Evolutionary conservation across 805 yeast genomes (phyloP).

Genomic region (Candida tammaniensis): DNA sequence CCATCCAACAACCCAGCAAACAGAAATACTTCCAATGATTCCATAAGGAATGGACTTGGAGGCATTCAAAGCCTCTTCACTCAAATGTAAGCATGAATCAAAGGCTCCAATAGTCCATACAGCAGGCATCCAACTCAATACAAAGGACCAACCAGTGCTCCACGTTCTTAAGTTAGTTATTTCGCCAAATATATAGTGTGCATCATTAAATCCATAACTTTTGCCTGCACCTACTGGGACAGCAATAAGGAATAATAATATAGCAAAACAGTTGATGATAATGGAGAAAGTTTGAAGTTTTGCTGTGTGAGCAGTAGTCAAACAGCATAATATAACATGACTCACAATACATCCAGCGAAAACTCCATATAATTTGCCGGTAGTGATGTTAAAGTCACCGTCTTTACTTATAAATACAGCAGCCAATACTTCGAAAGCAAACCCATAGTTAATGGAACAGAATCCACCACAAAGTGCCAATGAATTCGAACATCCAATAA

Average conservation of each 20-base stretch:
- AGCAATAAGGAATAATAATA: conserved; percentile 58
- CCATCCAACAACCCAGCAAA: conserved; percentile 60
- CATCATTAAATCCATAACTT: conserved; percentile 19
- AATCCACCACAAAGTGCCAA: conserved; percentile 64
- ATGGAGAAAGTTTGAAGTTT: conserved; percentile 60
- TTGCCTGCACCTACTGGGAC: conserved; percentile 56
- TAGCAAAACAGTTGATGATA: conserved; percentile 48
- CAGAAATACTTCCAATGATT: conserved; percentile 55
- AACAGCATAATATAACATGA: conserved; percentile 52
- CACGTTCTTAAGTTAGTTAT: conserved; percentile 51
- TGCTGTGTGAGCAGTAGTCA: conserved; percentile 57
- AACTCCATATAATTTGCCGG: conserved; percentile 58
- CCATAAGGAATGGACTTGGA: conserved; percentile 64
- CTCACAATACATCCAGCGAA: conserved; percentile 58
- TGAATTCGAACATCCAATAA: conserved; percentile 67
- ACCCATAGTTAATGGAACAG: conserved; percentile 69
- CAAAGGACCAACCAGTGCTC: conserved; percentile 39
- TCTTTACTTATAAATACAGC: conserved; percentile 54
- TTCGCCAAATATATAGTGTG: conserved; percentile 51
- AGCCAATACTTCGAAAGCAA: conserved; percentile 57
- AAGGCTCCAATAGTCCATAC: conserved; percentile 76
- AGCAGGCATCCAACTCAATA: conserved; percentile 61
- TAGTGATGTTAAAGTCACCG: conserved; percentile 54
- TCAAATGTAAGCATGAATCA: conserved; percentile 70
- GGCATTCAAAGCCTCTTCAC: conserved; percentile 68